Evolutionary conservation across 2,329 filamentous ascomycete genomes (phyloP).

Genomic region (Aspergillus sp.): DNA sequence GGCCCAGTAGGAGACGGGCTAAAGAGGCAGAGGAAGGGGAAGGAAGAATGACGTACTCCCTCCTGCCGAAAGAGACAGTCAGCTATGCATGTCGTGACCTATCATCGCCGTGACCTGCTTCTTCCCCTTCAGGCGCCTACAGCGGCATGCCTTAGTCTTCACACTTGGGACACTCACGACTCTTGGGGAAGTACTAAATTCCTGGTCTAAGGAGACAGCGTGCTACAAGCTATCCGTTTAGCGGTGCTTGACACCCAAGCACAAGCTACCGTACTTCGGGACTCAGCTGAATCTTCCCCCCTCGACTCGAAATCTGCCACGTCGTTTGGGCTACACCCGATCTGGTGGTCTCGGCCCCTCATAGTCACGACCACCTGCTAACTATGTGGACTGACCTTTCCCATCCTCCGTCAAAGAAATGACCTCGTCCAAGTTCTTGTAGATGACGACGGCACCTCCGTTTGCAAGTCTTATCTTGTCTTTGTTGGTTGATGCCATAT

Average conservation of each 20-base stretch:
- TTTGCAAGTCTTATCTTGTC: neutral
- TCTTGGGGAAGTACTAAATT: neutral
- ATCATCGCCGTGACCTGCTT: neutral
- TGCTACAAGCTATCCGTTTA: neutral
- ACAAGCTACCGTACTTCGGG: conserved; percentile 6
- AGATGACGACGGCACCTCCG: neutral
- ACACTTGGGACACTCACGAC: neutral
- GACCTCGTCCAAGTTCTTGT: neutral
- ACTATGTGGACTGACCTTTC: neutral
- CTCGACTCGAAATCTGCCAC: conserved; percentile 23
- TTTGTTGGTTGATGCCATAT: neutral
- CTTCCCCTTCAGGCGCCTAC: neutral
- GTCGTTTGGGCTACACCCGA: conserved; percentile 21
- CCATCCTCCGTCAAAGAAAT: neutral
- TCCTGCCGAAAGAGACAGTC: too few relatives aligned
- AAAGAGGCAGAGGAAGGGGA: too few relatives aligned
- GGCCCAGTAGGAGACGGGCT: too few relatives aligned
- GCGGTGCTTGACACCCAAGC: neutral
- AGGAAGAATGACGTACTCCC: neutral
- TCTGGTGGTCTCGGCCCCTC: conserved; percentile 9
- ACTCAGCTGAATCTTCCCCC: conserved; percentile 10
- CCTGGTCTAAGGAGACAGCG: neutral
- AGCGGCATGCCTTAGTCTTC: neutral
- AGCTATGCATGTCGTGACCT: too few relatives aligned
- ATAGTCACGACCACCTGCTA: neutral